Percentiles rank a stretch among this genome's conserved stretches.
These are phyloP conservation scores for Backusella circina DNA, from an alignment of 192 early-diverging fungal species.

Conservation along the genomic window DNA sequence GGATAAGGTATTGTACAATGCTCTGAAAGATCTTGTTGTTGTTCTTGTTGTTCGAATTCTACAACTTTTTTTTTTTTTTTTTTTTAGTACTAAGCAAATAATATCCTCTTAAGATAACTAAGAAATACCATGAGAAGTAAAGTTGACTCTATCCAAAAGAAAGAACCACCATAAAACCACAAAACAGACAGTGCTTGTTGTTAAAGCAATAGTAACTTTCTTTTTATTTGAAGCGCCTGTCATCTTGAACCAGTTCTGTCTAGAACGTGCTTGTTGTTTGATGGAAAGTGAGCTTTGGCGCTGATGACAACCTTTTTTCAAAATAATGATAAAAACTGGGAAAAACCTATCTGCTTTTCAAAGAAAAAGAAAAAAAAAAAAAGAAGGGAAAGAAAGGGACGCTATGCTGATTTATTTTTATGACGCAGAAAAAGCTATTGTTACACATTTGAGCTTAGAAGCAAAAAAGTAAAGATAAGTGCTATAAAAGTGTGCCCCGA, in stretches of 20 bases:
- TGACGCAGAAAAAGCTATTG: too few relatives aligned
- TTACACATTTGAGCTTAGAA: too few relatives aligned
- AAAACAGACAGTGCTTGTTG: not conserved
- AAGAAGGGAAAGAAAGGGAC: not conserved
- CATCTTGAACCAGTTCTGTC: constrained; percentile 8
- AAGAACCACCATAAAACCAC: constrained; percentile 4
- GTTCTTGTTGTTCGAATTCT: not conserved
- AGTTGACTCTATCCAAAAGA: not conserved
- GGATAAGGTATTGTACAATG: constrained; percentile 18
- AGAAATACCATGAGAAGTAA: not conserved
- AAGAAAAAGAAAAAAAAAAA: not conserved
- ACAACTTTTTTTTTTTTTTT: not conserved
- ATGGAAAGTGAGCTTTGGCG: constrained; percentile 17
- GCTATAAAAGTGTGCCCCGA: too few relatives aligned
- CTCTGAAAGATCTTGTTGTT: not conserved
- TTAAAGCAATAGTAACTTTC: not conserved
- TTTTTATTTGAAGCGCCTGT: constrained; percentile 7
- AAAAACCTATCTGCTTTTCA: not conserved
- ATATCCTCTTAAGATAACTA: too few relatives aligned
- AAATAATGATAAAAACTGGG: not conserved
- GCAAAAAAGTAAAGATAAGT: too few relatives aligned
- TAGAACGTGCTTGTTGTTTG: constrained; percentile 1
- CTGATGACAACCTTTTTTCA: constrained; percentile 13
- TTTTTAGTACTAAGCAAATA: not conserved
- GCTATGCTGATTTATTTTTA: not conserved